Percentiles rank a stretch among this genome's conserved stretches.
Evolutionary conservation across 2,329 filamentous ascomycete species (phyloP).

Genomic region (Zymoseptoria brevis): DNA sequence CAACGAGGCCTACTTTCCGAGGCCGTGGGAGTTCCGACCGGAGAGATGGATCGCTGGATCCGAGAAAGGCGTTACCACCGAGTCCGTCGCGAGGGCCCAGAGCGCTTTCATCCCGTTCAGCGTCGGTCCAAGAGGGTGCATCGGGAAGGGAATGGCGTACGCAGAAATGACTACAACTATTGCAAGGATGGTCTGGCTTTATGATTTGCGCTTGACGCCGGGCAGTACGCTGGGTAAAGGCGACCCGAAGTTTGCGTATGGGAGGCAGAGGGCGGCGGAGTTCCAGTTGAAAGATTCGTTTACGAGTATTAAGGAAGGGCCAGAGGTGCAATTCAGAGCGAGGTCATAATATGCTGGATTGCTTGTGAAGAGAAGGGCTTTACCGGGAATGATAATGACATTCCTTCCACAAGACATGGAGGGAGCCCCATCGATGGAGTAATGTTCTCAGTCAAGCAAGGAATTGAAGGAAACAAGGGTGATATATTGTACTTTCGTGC

Average conservation of each 20-base stretch:
- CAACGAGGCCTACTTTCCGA: constrained; percentile 24
- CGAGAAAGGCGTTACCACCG: background rate
- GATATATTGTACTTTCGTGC: no score
- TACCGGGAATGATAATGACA: no score
- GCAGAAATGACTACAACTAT: constrained; percentile 15
- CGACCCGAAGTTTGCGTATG: constrained; percentile 5
- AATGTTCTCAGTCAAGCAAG: no score
- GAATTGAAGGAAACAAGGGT: no score
- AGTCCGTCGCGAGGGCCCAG: constrained; percentile 8
- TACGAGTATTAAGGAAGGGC: constrained; percentile 12
- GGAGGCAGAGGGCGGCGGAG: constrained; percentile 5
- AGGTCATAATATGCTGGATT: background rate
- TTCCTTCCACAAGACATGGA: no score
- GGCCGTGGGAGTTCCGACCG: constrained; percentile 19
- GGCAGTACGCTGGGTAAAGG: constrained; percentile 9
- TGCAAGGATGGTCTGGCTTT: constrained; percentile 12
- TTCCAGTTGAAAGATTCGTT: constrained; percentile 12
- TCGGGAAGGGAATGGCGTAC: constrained; percentile 17
- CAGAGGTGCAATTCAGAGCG: constrained; percentile 7
- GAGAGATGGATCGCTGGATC: constrained; percentile 19
- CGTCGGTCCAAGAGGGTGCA: constrained; percentile 15
- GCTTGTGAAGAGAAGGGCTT: no score
- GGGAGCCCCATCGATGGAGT: no score
- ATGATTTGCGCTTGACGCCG: constrained; percentile 15
- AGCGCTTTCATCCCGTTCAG: constrained; percentile 16